A percentile compares a stretch with the other conserved stretches of the same genome.
These are phyloP conservation scores for Phaeomoniella chlamydospora DNA, from an alignment of 2,329 filamentous ascomycete species.

Conservation along the genomic window DNA sequence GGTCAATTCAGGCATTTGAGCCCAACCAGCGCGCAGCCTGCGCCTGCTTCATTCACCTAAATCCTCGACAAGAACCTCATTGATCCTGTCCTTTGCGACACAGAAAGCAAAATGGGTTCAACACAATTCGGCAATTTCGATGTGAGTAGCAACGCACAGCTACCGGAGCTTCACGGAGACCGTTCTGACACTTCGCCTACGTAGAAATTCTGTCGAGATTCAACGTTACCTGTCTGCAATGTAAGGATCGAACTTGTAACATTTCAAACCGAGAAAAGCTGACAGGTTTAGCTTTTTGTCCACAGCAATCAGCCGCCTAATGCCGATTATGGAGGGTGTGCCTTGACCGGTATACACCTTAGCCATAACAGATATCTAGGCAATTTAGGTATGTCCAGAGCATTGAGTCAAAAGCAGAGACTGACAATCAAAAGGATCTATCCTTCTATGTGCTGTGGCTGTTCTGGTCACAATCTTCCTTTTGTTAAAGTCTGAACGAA, in stretches of 20 bases:
- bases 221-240: constrained; percentile 73
- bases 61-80: not conserved
- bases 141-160: constrained; percentile 22
- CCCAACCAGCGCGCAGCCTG: not conserved
- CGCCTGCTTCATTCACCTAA: not conserved
- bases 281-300: constrained; percentile 45
- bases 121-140: constrained; percentile 46
- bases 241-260: constrained; percentile 35
- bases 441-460: constrained; percentile 65
- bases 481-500: constrained; percentile 68
- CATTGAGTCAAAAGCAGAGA: constrained; percentile 1
- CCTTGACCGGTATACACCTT: constrained; percentile 60
- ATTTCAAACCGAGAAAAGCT: constrained; percentile 4
- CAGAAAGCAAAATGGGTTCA: constrained; percentile 27
- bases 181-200: constrained; percentile 9
- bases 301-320: constrained; percentile 43
- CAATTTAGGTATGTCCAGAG: constrained; percentile 56
- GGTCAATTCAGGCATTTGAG: not conserved
- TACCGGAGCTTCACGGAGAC: constrained; percentile 11
- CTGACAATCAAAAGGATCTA: constrained; percentile 52
- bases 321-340: constrained; percentile 53
- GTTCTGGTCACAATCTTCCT: constrained; percentile 55
- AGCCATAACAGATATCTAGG: constrained; percentile 52
- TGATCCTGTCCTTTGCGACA: too few species aligned
- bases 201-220: constrained; percentile 71